Evolutionary conservation across 306 rosid species (phyloP).

Genomic region (Luffa acutangula): DNA sequence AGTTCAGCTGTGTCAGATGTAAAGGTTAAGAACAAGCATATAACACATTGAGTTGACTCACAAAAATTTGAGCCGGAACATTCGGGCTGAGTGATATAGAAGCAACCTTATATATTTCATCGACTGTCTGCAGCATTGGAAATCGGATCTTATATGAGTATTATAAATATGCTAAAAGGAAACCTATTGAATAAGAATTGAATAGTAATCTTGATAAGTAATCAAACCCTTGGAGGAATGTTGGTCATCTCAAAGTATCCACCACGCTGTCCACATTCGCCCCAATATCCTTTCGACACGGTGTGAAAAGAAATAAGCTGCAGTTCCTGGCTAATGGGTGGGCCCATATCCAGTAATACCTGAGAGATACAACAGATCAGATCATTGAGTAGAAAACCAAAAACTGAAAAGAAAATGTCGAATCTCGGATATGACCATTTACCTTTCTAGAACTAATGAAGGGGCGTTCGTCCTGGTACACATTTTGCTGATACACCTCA

Average conservation of each 20-base stretch:
- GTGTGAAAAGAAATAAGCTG: slow-evolving; percentile 91
- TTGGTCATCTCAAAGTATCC: slow-evolving; percentile 99
- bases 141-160: not conserved
- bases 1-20: not conserved
- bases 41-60: slow-evolving; percentile 32
- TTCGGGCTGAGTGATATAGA: slow-evolving; percentile 91
- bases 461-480: slow-evolving; percentile 97
- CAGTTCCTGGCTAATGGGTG: slow-evolving; percentile 71
- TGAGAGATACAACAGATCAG: slow-evolving; percentile 13
- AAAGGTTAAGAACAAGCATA: not conserved
- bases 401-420: not conserved
- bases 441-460: slow-evolving; percentile 88
- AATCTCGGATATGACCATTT: slow-evolving; percentile 7
- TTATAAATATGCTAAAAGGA: not conserved
- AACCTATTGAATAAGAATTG: not conserved
- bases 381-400: slow-evolving; percentile 8
- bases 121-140: slow-evolving; percentile 65
- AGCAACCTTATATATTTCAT: slow-evolving; percentile 89
- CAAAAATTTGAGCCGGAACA: slow-evolving; percentile 98
- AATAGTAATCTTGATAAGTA: slow-evolving; percentile 3
- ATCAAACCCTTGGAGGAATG: slow-evolving; percentile 79
- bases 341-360: slow-evolving; percentile 84
- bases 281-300: slow-evolving; percentile 94
- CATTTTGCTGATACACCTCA: slow-evolving; percentile 94
- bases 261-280: slow-evolving; percentile 99